Conservation (phyloP, 2,329 filamentous ascomycete genomes). For the Cordyceps tenuipes region DNA sequence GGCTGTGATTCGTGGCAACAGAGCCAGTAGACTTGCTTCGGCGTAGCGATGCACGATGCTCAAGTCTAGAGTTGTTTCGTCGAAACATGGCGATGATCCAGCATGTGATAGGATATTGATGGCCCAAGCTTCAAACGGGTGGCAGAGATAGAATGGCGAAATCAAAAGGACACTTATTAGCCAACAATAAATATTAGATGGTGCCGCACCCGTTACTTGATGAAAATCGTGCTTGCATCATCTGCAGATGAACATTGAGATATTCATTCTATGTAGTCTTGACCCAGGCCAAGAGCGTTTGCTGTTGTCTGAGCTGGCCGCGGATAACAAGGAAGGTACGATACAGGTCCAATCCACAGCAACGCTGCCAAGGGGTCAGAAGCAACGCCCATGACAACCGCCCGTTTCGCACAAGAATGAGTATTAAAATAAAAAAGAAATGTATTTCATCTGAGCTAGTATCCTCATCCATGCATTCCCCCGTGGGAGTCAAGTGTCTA, state of each 20-base stretch:
- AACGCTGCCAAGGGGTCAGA: background rate
- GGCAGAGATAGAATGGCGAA: background rate
- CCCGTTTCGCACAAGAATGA: background rate
- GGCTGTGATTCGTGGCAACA: conserved; percentile 30
- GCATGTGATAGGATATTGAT: background rate
- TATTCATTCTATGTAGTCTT: background rate
- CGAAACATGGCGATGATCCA: conserved; percentile 34
- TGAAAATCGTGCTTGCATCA: background rate
- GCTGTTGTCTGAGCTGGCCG: background rate
- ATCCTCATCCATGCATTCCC: conserved; percentile 2
- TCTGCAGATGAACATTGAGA: background rate
- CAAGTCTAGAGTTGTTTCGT: conserved; percentile 37
- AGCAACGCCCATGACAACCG: background rate
- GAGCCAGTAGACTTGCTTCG: conserved; percentile 48
- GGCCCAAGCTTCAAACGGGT: background rate
- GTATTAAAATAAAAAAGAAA: background rate
- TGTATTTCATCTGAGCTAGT: conserved; percentile 10
- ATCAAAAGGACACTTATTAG: background rate
- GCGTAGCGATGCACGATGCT: conserved; percentile 33
- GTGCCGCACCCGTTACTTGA: background rate
- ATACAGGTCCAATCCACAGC: background rate
- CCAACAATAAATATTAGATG: conserved; percentile 3
- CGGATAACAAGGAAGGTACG: background rate
- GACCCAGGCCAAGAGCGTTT: background rate
- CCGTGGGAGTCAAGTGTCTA: background rate